Base-by-base conservation (phyloP, 2,329 filamentous ascomycete species). In the Nothophaeocryptopus gaeumannii region DNA sequence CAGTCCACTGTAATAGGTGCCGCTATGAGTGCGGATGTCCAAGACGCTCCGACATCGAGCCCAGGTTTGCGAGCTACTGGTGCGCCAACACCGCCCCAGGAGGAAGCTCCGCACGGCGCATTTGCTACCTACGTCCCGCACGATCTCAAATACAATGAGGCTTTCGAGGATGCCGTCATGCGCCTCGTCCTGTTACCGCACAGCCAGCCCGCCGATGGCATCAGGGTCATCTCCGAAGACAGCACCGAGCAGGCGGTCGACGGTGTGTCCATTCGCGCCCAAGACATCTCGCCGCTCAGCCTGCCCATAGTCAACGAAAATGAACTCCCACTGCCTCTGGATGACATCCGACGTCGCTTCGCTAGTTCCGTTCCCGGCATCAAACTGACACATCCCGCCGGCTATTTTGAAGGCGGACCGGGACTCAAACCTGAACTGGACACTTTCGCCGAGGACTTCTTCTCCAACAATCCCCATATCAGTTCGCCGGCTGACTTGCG, bases 331-430 rank as follows among this genome's bases (percentile, higher is more conserved):
- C 63, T 77, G 5, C 66, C 72, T 8, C 61, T 76, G 9, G 56
- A 65, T 39, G 74, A 75, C 15, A 58, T 68, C 1, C 68, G 73
- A 2, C 71, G 74, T 29, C 71, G 67, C 10, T 70, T 72, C 61
- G 57, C 68, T 33, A 71, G 67, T 20, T 65, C 69, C 7, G 63
- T 77, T n/a, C 69, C 73, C 0, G 73, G 72, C 29, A 51, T 77
- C 10, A 64, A 64, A 31, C 68, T 77, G 45, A 77, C 74, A 0
- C 74, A 77, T 53, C 65, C 66, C 2, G 68, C 70, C 8, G 74
- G 74, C n/a, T 74, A 72, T 38, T 63, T 74, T 26, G 73, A 75
- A 38, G 74, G 74, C n/a, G 74, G 74, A 1, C 72, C 72, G 1
- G 72, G 72, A 1, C 67, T 73, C 1, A 63, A 67, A 9, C 66